A percentile compares a stretch with the other conserved stretches of the same genome.
Conservation (phyloP, 2,329 filamentous ascomycete genomes). For the Botrytis porri region DNA sequence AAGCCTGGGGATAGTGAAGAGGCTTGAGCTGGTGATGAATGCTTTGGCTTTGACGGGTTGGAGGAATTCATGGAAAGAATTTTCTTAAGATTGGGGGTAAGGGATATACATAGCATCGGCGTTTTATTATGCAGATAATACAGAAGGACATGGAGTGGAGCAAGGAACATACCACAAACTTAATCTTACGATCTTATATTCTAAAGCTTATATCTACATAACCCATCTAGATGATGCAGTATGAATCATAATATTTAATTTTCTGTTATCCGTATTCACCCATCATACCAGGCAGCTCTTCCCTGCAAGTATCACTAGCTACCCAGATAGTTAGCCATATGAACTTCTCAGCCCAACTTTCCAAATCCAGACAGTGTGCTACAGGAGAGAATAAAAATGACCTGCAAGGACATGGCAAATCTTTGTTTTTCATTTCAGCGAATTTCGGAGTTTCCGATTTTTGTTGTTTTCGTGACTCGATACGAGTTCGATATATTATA, state of each 20-base stretch:
- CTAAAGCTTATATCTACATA: fast-evolving
- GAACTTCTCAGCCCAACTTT: background rate
- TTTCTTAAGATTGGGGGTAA: fast-evolving
- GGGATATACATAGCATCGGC: background rate
- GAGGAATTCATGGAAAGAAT: background rate
- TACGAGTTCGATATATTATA: too few relatives aligned
- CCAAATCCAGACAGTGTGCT: background rate
- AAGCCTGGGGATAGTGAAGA: background rate
- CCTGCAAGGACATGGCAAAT: too few relatives aligned
- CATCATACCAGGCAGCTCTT: too few relatives aligned
- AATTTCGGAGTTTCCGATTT: too few relatives aligned
- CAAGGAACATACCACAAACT: background rate
- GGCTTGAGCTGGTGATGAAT: background rate
- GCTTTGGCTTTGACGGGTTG: background rate
- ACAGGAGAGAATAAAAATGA: fast-evolving
- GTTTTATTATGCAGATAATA: background rate
- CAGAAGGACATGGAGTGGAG: background rate
- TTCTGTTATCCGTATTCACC: background rate
- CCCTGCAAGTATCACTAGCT: background rate
- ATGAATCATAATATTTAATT: background rate
- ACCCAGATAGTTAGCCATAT: background rate
- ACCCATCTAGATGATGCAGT: fast-evolving
- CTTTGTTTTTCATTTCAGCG: too few relatives aligned
- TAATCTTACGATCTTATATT: background rate
- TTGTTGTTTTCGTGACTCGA: too few relatives aligned